Conservation (phyloP, 768 basidiomycete genomes). For the Holtermannia corniformis region DNA sequence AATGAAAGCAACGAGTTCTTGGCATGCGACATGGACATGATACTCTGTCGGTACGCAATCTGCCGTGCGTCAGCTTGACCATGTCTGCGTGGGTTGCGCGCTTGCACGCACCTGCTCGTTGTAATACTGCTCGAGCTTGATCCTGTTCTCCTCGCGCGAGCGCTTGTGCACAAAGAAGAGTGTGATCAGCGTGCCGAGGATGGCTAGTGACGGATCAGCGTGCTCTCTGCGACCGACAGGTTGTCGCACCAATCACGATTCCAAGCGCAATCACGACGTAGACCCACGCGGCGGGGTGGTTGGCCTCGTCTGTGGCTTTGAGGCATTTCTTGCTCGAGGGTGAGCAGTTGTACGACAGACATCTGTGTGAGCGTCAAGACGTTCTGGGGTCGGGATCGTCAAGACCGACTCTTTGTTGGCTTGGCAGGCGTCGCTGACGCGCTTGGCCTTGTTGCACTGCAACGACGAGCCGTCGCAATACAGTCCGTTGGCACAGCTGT, state of each 20-base stretch:
- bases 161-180: conserved; percentile 64
- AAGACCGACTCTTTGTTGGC: conserved; percentile 49
- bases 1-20: conserved; percentile 27
- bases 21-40: conserved; percentile 39
- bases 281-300: conserved; percentile 58
- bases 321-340: conserved; percentile 54
- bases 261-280: conserved; percentile 62
- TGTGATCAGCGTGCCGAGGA: conserved; percentile 58
- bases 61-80: conserved; percentile 1
- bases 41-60: conserved; percentile 38
- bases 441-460: conserved; percentile 55
- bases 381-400: neutral
- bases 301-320: conserved; percentile 51
- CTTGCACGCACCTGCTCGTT: conserved; percentile 54
- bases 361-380: conserved; percentile 50
- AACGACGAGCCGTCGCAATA: conserved; percentile 62
- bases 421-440: conserved; percentile 52
- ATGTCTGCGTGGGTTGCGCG: neutral
- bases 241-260: conserved; percentile 57
- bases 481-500: conserved; percentile 60
- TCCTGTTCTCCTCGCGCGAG: conserved; percentile 64
- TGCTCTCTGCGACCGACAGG: neutral
- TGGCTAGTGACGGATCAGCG: conserved; percentile 48
- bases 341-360: conserved; percentile 65
- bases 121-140: conserved; percentile 81